Base-by-base conservation (phyloP, 768 basidiomycete genomes). In the Panaeolus papilionaceus region DNA sequence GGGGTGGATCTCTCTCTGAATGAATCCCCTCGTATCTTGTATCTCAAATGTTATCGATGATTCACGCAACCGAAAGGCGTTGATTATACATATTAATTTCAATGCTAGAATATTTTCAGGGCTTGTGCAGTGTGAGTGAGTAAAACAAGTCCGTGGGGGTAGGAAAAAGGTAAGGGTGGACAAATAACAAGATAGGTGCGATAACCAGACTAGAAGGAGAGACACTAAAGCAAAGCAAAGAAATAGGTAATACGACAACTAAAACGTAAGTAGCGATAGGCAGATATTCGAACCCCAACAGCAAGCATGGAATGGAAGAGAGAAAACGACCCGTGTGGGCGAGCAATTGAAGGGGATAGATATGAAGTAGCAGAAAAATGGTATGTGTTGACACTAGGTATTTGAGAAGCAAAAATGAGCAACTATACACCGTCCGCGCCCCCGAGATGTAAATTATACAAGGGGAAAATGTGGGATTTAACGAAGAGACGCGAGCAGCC, bases 61-160 rank as follows among this genome's bases (percentile, higher is more conserved):
- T 38, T 42, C 26, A 20, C 44, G 66, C 49, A 39, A 63, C 64
- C 49, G 65, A 65, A 67, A 66, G 42, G 66, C 54, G 26, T 58
- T 58, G 49, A 38, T 66, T 51, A 63, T 68, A 73, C 72, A 73
- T 64, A 73, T 73, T 73, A 73, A 68, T 69, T 67, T 69, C 64
- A 69, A 70, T 71, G 70, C 67, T 73, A 73, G 20, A 69, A 64
- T 71, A 71, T 67, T 69, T 71, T 70, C 72, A 66, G 67, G 69
- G 71, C 62, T 67, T 67, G 66, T 64, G 47, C 66, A 51, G 62
- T 63, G 65, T 68, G 69, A 63, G 69, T 37, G 61, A 49, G 67
- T 58, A 58, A 33, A 58, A 37, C 54, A 58, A 58, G 54, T 58
- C 54, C 54, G 54, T 58, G 54, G 54, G 54, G 54, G 33, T 58